Conservation (phyloP, 2,329 filamentous ascomycete species). For the Colletotrichum sp. region DNA sequence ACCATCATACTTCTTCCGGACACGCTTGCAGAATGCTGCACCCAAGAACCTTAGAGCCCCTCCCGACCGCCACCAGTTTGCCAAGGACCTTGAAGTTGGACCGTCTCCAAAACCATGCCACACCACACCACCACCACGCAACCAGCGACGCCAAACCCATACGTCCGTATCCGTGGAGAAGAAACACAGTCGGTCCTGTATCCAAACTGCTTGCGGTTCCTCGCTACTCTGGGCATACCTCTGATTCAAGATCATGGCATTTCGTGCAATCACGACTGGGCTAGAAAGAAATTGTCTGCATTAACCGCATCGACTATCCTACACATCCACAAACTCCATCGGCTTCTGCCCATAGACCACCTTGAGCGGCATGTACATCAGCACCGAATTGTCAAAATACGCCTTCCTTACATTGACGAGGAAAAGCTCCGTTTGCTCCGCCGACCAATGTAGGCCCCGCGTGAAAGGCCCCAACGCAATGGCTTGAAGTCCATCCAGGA, state of each 20-base stretch:
- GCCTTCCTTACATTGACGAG: slow-evolving; percentile 53
- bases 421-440: slow-evolving; percentile 53
- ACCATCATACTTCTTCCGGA: neutral
- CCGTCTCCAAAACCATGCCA: neutral
- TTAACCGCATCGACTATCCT: neutral
- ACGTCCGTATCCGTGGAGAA: neutral
- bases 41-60: neutral
- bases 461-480: slow-evolving; percentile 59
- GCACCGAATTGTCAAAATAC: slow-evolving; percentile 48
- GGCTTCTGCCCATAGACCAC: slow-evolving; percentile 60
- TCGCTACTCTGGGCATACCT: neutral
- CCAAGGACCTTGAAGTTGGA: neutral
- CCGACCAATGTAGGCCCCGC: slow-evolving; percentile 51
- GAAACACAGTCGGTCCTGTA: neutral
- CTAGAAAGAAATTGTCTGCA: neutral
- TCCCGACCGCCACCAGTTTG: neutral
- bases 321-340: neutral
- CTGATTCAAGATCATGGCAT: neutral
- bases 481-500: slow-evolving; percentile 55
- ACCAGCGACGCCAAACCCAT: neutral
- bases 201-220: neutral
- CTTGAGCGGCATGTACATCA: slow-evolving; percentile 61
- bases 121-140: neutral
- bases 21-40: neutral
- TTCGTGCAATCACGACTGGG: neutral